Evolutionary conservation across 345 rosid genomes (phyloP), one percentile per base, ranked within the genome.

Genomic region (Boechera stricta): DNA sequence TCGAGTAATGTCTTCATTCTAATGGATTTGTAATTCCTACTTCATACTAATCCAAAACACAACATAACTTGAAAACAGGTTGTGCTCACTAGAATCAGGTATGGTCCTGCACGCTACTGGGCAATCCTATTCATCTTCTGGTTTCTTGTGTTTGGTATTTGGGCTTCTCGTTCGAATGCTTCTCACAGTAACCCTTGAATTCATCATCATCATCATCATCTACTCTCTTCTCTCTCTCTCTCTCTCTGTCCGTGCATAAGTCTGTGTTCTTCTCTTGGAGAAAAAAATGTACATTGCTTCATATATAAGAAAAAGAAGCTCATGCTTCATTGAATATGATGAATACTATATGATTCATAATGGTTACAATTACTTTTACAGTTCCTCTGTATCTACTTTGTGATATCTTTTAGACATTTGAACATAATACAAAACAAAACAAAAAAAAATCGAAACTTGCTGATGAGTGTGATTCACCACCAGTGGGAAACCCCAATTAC

Each of bases 101-200:
- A 92, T 18, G 98, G 98, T 67, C 98, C 98, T 45, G 98, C 98
- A 58, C 92, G 98, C 52, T 92, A 92, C 83, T 94, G 97, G 98
- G 98, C 98, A 5, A 89, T 92, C 81, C 84, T 94, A 67, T 92
- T 94, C 72, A 92, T 92, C 78, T 90, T 94, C 86, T 94, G 98
- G 97, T 94, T 94, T 89, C 95, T 94, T 47, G 97, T 94, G 69
- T 92, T 92, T 76, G 97, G 97, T 35, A 92, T 94, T 62, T 94
- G 97, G 98, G 98, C 97, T 10, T 92, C 98, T 13, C 84, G 95
- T 61, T 54, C 81, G 3, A 68, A 56, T 63, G 73, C 77, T 57
- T 58, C 79, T 49, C 83, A 71, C 11, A 39, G 7, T 58, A 18
- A 36, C 45, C 1, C 72, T 32, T 73, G 72, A 76, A 54, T 66